Base-by-base conservation (phyloP, 164 flowering plant genomes). In the Vitis rupestris region DNA sequence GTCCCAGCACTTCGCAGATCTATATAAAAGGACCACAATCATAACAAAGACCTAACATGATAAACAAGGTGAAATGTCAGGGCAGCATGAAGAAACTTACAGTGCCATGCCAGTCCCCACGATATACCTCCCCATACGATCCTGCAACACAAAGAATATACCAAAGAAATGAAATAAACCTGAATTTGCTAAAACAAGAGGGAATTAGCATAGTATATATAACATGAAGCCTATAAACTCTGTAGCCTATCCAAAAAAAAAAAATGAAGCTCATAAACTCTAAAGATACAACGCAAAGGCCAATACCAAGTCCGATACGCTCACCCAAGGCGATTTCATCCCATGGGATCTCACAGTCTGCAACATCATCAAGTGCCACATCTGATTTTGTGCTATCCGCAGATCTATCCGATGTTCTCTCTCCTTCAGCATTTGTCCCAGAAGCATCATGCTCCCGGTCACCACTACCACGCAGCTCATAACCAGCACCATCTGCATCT, bases 71-170 rank as follows among this genome's bases (percentile, higher is more conserved):
- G 55, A 53, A 13, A 5, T 37, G 54, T 44, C 14, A 65, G 30
- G 12, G 8, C 4, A 55, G 57, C 15, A 52, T 15, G 61, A 70
- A 65, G 77, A 61, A 78, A 84, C 99, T 88, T 74, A 96, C 99
- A 72, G 99, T 96, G 74, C 97, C 97, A 87, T 83, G 89, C 99
- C 98, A 93, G 12, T 96, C 99, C 60, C 94, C 99, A 77, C 84
- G 98, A 73, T 93, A 96, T 4, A 96, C 99, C 82, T 96, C 99
- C n/a, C 99, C 99, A 72, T 89, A 93, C 53, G 99, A 96, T 70
- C 99, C 99, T 96, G 80, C 66, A 72, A 19, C 59, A 73, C 10
- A 58, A 72, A 78, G n/a, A 47, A 74, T 17, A 48, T 54, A 70
- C 30, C 48, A 30, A 71, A 64, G 19, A 17, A 61, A 47, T 64